A percentile compares a stretch with the other conserved stretches of the same genome.
Evolutionary conservation across 495 filamentous ascomycete genomes (phyloP).

Genomic region (Neurospora africana): DNA sequence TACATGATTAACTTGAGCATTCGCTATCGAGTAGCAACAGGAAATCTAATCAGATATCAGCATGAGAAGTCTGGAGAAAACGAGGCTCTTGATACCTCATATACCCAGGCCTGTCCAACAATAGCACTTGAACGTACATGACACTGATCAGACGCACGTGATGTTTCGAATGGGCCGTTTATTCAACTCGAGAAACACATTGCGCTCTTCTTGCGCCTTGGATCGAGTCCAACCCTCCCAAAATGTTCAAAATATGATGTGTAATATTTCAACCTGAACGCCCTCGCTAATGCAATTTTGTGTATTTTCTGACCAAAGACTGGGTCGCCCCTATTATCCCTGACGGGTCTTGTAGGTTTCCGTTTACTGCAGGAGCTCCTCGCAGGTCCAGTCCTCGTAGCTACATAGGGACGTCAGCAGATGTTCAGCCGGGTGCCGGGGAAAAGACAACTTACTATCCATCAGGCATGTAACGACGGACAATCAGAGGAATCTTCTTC

Average conservation of each 20-base stretch:
- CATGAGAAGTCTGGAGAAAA: neutral
- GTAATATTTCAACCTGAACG: constrained; percentile 12
- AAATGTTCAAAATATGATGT: neutral
- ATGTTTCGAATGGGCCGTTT: neutral
- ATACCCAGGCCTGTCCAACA: neutral
- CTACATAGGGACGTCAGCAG: constrained; percentile 31
- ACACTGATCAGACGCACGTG: neutral
- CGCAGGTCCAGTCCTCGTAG: constrained; percentile 99
- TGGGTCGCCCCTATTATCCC: neutral
- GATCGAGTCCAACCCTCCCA: neutral
- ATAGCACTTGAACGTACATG: neutral
- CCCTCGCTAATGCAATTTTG: constrained; percentile 25
- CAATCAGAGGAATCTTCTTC: constrained; percentile 96
- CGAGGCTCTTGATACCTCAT: neutral
- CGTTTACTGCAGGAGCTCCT: constrained; percentile 62
- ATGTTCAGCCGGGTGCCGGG: constrained; percentile 8
- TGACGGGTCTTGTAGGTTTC: neutral
- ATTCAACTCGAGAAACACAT: neutral
- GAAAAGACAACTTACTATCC: constrained; percentile 64
- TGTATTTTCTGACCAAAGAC: neutral
- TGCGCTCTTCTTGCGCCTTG: neutral
- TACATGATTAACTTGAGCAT: neutral
- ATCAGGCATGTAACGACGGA: constrained; percentile 90
- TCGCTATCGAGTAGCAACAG: neutral
- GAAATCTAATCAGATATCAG: neutral